These are phyloP conservation scores for Umbelopsis isabellina DNA, from an alignment of 192 early-diverging fungal species.

Conservation along the genomic window DNA sequence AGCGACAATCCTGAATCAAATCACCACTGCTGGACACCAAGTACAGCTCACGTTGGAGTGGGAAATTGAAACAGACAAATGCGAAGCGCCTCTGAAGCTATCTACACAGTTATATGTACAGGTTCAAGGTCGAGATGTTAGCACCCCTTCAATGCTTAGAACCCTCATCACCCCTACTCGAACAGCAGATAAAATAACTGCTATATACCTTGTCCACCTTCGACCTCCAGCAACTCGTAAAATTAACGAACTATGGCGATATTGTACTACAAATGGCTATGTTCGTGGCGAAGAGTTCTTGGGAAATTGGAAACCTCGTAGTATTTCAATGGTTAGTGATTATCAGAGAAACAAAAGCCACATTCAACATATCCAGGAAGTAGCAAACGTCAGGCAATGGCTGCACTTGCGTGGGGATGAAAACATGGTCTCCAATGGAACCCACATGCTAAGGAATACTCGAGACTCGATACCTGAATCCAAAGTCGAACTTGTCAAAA, in stretches of 20 bases:
- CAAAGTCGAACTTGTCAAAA: neutral
- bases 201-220: conserved; percentile 66
- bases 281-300: conserved; percentile 76
- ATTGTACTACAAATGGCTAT: conserved; percentile 67
- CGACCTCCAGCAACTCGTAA: conserved; percentile 56
- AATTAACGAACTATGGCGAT: conserved; percentile 66
- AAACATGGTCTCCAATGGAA: neutral
- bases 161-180: conserved; percentile 45
- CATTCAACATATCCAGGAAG: conserved; percentile 37
- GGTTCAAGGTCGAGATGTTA: conserved; percentile 59
- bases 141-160: conserved; percentile 44
- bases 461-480: conserved; percentile 28
- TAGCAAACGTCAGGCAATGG: conserved; percentile 45
- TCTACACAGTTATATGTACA: conserved; percentile 63
- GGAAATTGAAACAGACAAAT: conserved; percentile 60
- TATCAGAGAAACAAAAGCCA: conserved; percentile 21
- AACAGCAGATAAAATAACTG: conserved; percentile 46
- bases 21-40: conserved; percentile 61
- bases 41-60: conserved; percentile 62
- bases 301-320: conserved; percentile 68
- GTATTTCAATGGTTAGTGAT: conserved; percentile 65
- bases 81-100: conserved; percentile 57
- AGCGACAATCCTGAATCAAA: conserved; percentile 62
- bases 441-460: conserved; percentile 28
- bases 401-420: conserved; percentile 32